Conservation (phyloP, 176 grass and related monocot species). For the Areca catechu region DNA sequence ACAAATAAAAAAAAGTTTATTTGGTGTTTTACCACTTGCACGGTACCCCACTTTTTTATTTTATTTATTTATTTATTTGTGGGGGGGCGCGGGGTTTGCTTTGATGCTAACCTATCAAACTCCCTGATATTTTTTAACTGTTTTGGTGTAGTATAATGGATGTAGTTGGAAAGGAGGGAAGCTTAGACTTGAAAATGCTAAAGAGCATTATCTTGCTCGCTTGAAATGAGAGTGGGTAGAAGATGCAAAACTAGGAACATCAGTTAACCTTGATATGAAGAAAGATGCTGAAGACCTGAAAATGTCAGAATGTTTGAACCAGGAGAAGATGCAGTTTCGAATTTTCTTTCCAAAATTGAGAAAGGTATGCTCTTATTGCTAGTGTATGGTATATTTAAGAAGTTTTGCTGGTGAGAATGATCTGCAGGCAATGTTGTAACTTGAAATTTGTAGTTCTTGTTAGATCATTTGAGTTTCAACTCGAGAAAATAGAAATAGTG, state of each 20-base stretch:
- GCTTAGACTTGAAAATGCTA: slow-evolving; percentile 76
- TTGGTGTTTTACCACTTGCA: no score
- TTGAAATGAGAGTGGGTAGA: slow-evolving; percentile 73
- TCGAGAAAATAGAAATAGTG: no score
- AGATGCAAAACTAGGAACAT: slow-evolving; percentile 26
- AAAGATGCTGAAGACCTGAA: slow-evolving; percentile 20
- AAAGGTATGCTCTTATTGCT: slow-evolving; percentile 38
- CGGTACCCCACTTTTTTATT: no score
- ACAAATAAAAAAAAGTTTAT: neutral
- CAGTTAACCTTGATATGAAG: slow-evolving; percentile 10
- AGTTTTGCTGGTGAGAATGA: no score
- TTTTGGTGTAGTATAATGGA: slow-evolving; percentile 71
- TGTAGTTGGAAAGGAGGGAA: slow-evolving; percentile 96
- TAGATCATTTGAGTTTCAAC: no score
- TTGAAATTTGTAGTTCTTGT: no score
- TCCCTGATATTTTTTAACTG: neutral
- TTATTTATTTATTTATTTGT: no score
- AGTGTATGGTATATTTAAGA: no score
- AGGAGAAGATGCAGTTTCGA: slow-evolving; percentile 43
- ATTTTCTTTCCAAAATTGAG: slow-evolving; percentile 79
- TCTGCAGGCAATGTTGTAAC: no score
- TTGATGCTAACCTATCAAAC: neutral
- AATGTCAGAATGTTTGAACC: slow-evolving; percentile 18
- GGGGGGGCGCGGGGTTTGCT: no score
- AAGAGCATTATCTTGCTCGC: slow-evolving; percentile 70